Conservation (phyloP, 2,329 filamentous ascomycete genomes). For the Fusarium siculi region DNA sequence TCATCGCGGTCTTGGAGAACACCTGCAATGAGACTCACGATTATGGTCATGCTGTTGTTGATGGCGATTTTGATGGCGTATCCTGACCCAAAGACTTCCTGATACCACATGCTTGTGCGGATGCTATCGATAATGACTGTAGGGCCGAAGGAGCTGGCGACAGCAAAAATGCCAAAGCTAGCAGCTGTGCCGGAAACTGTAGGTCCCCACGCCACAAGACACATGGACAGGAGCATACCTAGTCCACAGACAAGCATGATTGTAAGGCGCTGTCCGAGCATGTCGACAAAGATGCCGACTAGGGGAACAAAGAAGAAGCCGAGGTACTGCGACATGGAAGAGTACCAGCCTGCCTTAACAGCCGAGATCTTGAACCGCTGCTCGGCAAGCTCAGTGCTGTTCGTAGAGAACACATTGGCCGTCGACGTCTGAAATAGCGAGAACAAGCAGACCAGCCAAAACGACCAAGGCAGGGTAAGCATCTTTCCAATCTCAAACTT, state of each 20-base stretch:
- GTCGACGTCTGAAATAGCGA: slow-evolving; percentile 69
- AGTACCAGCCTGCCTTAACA: slow-evolving; percentile 70
- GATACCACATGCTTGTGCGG: slow-evolving; percentile 68
- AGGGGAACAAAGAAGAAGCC: slow-evolving; percentile 68
- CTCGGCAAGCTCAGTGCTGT: slow-evolving; percentile 70
- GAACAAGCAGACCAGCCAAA: slow-evolving; percentile 66
- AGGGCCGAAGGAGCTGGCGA: slow-evolving; percentile 65
- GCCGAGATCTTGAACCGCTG: slow-evolving; percentile 66
- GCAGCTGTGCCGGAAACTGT: slow-evolving; percentile 64
- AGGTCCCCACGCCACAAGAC: slow-evolving; percentile 62
- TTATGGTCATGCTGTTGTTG: slow-evolving; percentile 72
- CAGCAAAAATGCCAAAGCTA: slow-evolving; percentile 68
- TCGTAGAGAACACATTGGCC: slow-evolving; percentile 64
- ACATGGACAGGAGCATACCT: slow-evolving; percentile 64
- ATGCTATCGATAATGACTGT: slow-evolving; percentile 70
- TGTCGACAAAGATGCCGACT: slow-evolving; percentile 66
- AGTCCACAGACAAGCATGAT: slow-evolving; percentile 64
- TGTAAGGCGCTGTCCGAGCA: slow-evolving; percentile 63
- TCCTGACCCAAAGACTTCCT: slow-evolving; percentile 68
- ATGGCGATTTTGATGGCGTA: slow-evolving; percentile 70
- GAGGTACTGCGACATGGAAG: slow-evolving; percentile 63
- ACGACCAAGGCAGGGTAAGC: slow-evolving; percentile 68
- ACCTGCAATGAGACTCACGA: slow-evolving; percentile 66
- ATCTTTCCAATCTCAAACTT: slow-evolving; percentile 66
- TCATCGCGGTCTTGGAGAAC: slow-evolving; percentile 68